Evolutionary conservation across 2,329 filamentous ascomycete species (phyloP).

Genomic region (Fusarium liriodendri): DNA sequence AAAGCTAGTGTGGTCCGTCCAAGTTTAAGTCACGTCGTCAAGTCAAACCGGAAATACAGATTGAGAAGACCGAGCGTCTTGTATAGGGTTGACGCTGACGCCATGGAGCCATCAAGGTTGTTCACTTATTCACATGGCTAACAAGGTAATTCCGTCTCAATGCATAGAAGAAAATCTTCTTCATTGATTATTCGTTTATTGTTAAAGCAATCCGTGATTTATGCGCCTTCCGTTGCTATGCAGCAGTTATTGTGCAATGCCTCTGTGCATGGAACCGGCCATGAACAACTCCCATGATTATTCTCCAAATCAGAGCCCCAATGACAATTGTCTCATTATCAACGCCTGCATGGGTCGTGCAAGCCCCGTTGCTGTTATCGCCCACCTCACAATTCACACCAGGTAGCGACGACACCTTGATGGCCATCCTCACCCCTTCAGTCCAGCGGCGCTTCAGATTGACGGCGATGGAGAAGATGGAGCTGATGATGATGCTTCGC

Average conservation of each 20-base stretch:
- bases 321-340: neutral
- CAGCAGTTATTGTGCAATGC: neutral
- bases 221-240: neutral
- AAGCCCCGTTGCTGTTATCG: no score
- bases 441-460: neutral
- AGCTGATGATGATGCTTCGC: slow-evolving; percentile 12
- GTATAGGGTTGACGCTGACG: neutral
- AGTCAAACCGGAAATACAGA: neutral
- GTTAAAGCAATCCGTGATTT: neutral
- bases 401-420: slow-evolving; percentile 25
- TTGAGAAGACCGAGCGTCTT: neutral
- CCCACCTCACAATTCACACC: neutral
- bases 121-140: neutral
- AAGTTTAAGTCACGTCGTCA: neutral
- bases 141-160: neutral
- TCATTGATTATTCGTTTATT: neutral
- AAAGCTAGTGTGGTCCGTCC: neutral
- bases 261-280: neutral
- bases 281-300: neutral
- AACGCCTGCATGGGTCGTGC: neutral
- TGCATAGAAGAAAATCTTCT: neutral
- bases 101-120: neutral
- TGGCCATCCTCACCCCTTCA: neutral
- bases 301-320: neutral
- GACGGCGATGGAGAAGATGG: slow-evolving; percentile 28